A percentile compares a stretch with the other conserved stretches of the same genome.
phyloP scores from a whole-genome alignment of 2,329 filamentous ascomycete genomes.

The Bipolaris zeicola region DNA sequence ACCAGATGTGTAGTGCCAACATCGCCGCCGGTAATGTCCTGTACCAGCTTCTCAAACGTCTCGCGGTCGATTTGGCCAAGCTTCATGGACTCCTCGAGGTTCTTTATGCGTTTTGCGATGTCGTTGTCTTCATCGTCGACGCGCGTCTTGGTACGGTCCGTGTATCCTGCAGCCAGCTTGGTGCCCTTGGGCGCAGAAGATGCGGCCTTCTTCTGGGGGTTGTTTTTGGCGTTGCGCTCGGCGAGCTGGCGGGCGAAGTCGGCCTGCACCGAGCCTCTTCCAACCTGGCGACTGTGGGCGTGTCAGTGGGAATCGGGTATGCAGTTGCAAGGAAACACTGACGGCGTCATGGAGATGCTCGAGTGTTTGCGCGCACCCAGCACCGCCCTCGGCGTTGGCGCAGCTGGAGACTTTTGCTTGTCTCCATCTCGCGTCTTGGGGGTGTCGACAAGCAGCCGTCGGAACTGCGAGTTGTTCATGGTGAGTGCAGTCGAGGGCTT shows the following conservation, averaged over 20 bases:
- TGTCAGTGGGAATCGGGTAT: constrained; percentile 10
- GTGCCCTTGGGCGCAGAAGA: constrained; percentile 82
- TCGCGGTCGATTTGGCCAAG: constrained; percentile 80
- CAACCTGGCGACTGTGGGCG: constrained; percentile 66
- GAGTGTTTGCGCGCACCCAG: constrained; percentile 79
- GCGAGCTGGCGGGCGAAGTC: constrained; percentile 87
- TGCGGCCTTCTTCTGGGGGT: constrained; percentile 71
- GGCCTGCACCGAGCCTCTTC: constrained; percentile 55
- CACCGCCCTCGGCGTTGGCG: constrained; percentile 50
- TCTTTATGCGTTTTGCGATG: constrained; percentile 70
- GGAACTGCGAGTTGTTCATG: constrained; percentile 98
- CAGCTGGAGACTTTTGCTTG: constrained; percentile 29
- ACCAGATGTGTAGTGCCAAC: constrained; percentile 81
- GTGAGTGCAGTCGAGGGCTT: constrained; percentile 8
- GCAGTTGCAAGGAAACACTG: constrained; percentile 45
- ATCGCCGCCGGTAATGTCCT: constrained; percentile 82
- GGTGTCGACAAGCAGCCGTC: constrained; percentile 68
- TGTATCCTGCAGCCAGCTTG: constrained; percentile 79
- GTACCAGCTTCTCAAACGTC: constrained; percentile 75
- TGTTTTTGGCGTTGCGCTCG: constrained; percentile 66
- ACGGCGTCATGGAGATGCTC: constrained; percentile 95
- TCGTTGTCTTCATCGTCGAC: constrained; percentile 59
- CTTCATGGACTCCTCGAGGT: constrained; percentile 81
- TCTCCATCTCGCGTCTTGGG: constrained; percentile 47
- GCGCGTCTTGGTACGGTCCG: constrained; percentile 76